These are phyloP conservation scores for Cladophialophora exuberans DNA, from an alignment of 2,329 filamentous ascomycete species.

Conservation along the genomic window DNA sequence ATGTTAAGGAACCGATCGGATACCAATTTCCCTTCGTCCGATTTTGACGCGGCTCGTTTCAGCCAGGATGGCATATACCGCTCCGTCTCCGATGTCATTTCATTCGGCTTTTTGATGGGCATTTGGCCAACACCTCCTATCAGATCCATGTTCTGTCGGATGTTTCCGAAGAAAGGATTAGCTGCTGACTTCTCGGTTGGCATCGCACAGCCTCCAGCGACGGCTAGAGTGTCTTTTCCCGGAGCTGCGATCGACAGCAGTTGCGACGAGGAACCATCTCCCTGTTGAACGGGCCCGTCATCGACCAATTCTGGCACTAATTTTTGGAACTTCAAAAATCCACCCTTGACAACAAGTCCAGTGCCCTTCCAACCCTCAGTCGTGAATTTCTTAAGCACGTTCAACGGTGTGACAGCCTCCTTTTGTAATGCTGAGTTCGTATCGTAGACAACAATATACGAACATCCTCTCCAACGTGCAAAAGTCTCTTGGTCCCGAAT, in stretches of 20 bases:
- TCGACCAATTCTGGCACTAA: slow-evolving; percentile 70
- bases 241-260: slow-evolving; percentile 56
- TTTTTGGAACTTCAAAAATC: slow-evolving; percentile 74
- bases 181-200: slow-evolving; percentile 68
- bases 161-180: slow-evolving; percentile 94
- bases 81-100: slow-evolving; percentile 51
- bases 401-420: slow-evolving; percentile 77
- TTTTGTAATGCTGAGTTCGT: slow-evolving; percentile 73
- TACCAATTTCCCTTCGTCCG: slow-evolving; percentile 76
- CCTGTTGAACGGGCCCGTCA: slow-evolving; percentile 41
- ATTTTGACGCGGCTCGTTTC: slow-evolving; percentile 64
- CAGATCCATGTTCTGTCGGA: slow-evolving; percentile 94
- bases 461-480: slow-evolving; percentile 72
- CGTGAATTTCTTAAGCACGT: slow-evolving; percentile 91
- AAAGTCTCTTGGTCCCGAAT: slow-evolving; percentile 73
- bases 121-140: slow-evolving; percentile 89
- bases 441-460: slow-evolving; percentile 86
- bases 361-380: slow-evolving; percentile 78
- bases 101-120: slow-evolving; percentile 60
- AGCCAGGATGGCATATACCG: slow-evolving; percentile 76
- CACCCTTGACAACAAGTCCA: slow-evolving; percentile 76
- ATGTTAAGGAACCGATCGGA: slow-evolving; percentile 83
- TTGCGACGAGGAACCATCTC: slow-evolving; percentile 45
- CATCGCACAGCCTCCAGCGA: slow-evolving; percentile 87
- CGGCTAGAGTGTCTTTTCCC: slow-evolving; percentile 66